Base-by-base conservation (phyloP, 768 basidiomycete genomes). In the Russula brevipes region DNA sequence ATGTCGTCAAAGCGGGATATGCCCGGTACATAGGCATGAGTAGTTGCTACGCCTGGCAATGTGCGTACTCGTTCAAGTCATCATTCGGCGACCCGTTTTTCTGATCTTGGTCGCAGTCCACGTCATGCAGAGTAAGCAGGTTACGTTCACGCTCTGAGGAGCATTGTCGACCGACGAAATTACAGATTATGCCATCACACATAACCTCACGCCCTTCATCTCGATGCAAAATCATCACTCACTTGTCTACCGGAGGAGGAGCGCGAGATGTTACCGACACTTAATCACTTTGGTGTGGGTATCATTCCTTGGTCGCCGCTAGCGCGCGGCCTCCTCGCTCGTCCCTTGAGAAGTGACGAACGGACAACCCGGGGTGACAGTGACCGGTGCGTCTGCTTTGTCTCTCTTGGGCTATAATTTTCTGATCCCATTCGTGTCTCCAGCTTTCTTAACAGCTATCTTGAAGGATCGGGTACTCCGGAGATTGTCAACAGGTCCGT, bases 211-310 rank as follows among this genome's bases (percentile, higher is more conserved):
- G 5, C 64, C 64, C 8, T 65, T 65, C 42, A 61, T 60, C 44
- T 67, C 66, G 30, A 63, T 67, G 66, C 66, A 67, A 39, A 46
- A 65, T 36, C 64, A 67, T 30, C 74, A 79, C 60, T 72, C 66
- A 35, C 73, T 75, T 9, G 61, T 74, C 31, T 79, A 79, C 60
- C 69, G 77, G 78, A 79, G 68, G 77, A 79, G 63, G 76, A 73
- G 59, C 70, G 73, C 38, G 71, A 72, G 61, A 72, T 73, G 71
- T 77, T 77, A 55, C 77, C 78, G 0, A 63, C 64, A 8, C 61
- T 70, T 5, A 60, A 71, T 5, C 66, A 66, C 38, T 66, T 66
- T 35, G 57, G 57, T 14, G 63, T 65, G 24, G 66, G 64, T 31
- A 56, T 60, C 36, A 67, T 67, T 36, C 66, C 66, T 3, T 65